Conservation (phyloP, 2,329 filamentous ascomycete species). For the Phialemonium atrogriseum region DNA sequence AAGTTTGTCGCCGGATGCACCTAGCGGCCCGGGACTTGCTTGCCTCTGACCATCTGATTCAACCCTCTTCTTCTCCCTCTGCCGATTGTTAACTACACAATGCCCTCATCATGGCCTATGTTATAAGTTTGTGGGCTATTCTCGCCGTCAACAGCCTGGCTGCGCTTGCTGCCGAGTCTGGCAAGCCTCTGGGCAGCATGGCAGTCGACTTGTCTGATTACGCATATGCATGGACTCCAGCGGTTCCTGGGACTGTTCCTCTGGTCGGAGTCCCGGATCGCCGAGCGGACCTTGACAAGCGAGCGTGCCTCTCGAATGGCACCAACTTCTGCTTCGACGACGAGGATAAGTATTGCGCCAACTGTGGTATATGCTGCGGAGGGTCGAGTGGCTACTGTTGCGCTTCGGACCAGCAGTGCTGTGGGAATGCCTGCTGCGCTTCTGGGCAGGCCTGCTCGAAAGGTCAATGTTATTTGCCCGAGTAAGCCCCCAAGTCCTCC, state of each 20-base stretch:
- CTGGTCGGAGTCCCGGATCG: slow-evolving; percentile 11
- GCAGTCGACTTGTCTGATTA: slow-evolving; percentile 1
- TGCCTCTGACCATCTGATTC: too few relatives aligned
- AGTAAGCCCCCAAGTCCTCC: slow-evolving; percentile 6
- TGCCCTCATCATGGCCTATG: too few relatives aligned
- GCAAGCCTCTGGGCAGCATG: slow-evolving; percentile 1
- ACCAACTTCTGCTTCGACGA: slow-evolving; percentile 24
- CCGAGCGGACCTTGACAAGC: slow-evolving; percentile 8
- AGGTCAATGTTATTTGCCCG: slow-evolving; percentile 16
- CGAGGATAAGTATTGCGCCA: slow-evolving; percentile 16
- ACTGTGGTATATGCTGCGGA: slow-evolving; percentile 22
- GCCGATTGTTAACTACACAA: too few relatives aligned
- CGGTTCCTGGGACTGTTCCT: slow-evolving; percentile 12
- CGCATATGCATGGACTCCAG: slow-evolving; percentile 7
- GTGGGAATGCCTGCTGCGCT: slow-evolving; percentile 21
- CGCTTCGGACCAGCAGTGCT: slow-evolving; percentile 16
- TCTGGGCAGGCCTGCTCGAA: slow-evolving; percentile 19
- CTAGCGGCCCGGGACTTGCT: too few relatives aligned
- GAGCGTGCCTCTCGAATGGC: slow-evolving; percentile 22
- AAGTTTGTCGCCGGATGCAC: too few relatives aligned
- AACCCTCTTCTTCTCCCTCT: too few relatives aligned
- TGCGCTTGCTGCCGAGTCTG: too few relatives aligned
- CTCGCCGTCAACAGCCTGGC: too few relatives aligned
- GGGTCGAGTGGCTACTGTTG: slow-evolving; percentile 17
- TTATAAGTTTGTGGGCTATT: too few relatives aligned